Base-by-base conservation (phyloP, 2,329 filamentous ascomycete species). In the Aspergillus tamarii region DNA sequence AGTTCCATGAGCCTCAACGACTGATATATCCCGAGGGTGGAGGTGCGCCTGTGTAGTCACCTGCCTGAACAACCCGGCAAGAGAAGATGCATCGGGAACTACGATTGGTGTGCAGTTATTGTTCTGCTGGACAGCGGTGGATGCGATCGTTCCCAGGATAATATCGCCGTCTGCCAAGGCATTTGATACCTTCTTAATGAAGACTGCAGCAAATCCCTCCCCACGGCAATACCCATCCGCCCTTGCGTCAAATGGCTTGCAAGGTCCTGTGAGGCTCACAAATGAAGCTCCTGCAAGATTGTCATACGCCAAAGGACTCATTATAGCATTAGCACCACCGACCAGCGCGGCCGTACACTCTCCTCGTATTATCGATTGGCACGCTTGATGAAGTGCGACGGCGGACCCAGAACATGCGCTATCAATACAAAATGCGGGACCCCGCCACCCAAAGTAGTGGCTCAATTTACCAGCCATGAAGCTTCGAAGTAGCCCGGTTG, bases 221-320 rank as follows among this genome's bases (percentile, higher is more conserved):
- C 77, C 82, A 19, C 84, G 81, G 62, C 82, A 84, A 65, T 86
- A 86, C 0, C 84, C 84, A 70, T 85, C 82, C 0, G 83, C 84
- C 9, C 73, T 67, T 5, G 74, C 73, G 56, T 84, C 82, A 43
- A 83, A 84, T 0, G 82, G 74, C 56, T 82, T 83, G 60, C 83
- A 86, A 10, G 76, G 73, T 0, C 84, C 83, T 1, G 77, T 81
- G 0, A 75, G 74, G 19, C 76, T 81, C 1, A 84, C 68, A 59
- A 84, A 83, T 3, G 72, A 71, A 0, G 75, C 82, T 0, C 69
- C 72, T 3, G 70, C 74, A 10, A 82, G 62, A 60, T 61, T 64
- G 39, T 67, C 66, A 52, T 59, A 69, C 6, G 50, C 67, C 23
- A 73, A 41, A 1, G 74, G 72, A 52, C 67, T 73, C 11, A 71